Conservation (phyloP, 140 eudicot genomes). For the Senecio squalidus region DNA sequence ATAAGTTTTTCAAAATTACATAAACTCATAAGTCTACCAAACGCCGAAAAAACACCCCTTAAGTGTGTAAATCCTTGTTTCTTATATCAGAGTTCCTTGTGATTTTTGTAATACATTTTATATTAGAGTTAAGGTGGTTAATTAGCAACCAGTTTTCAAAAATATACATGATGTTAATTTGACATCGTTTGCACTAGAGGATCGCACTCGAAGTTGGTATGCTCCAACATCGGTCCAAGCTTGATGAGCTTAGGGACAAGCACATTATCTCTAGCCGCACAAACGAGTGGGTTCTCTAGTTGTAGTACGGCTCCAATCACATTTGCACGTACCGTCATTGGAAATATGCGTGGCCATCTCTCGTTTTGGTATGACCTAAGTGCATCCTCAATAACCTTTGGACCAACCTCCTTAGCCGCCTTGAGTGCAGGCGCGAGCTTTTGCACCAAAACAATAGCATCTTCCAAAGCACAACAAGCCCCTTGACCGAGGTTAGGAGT, state of each 20-base stretch:
- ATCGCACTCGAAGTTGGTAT: slow-evolving; percentile 69
- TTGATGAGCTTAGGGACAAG: slow-evolving; percentile 65
- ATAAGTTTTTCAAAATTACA: too few species aligned
- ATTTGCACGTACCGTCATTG: slow-evolving; percentile 67
- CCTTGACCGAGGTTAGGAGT: slow-evolving; percentile 99
- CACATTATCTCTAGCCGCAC: slow-evolving; percentile 59
- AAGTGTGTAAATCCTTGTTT: too few species aligned
- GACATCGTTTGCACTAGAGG: slow-evolving; percentile 31
- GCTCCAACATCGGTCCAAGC: slow-evolving; percentile 72
- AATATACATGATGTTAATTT: too few species aligned
- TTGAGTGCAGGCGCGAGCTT: slow-evolving; percentile 56
- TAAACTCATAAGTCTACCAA: too few species aligned
- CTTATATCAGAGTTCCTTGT: too few species aligned
- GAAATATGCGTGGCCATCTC: slow-evolving; percentile 76
- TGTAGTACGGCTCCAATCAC: slow-evolving; percentile 70
- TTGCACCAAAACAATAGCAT: slow-evolving; percentile 62
- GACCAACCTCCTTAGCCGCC: too few species aligned
- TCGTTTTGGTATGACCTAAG: slow-evolving; percentile 53
- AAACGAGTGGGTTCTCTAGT: slow-evolving; percentile 67
- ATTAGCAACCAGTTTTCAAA: too few species aligned
- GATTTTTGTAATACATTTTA: too few species aligned
- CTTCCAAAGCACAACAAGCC: slow-evolving; percentile 91
- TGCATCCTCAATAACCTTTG: slow-evolving; percentile 51
- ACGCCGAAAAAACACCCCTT: too few species aligned
- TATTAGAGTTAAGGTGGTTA: too few species aligned